Base-by-base conservation (phyloP, 768 basidiomycete genomes). In the Termitomyces bulborhizus region DNA sequence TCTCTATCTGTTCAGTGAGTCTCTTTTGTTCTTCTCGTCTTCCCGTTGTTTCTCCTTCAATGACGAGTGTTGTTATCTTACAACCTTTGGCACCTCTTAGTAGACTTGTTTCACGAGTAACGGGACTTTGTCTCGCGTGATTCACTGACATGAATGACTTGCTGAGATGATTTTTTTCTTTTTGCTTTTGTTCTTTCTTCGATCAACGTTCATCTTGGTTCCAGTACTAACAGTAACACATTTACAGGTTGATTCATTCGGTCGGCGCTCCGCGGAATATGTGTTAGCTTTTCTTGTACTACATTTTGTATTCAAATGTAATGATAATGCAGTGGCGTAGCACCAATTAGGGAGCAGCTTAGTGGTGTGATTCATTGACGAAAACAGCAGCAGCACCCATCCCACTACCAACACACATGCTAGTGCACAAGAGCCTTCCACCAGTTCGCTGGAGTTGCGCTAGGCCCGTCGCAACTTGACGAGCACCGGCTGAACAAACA, bases 1-100 rank as follows among this genome's bases (percentile, higher is more conserved):
- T 47, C 24, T 15, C 26, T 26, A 41, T 37, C 16, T 9, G n/a
- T 34, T 11, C 21, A 21, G 57, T 61, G 44, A 56, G 60, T 63
- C 50, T 52, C 18, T 18, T 13, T 37, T 26, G 13, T 39, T 39
- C 46, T 34, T 49, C 27, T 11, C 3, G 1, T 39, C 13, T 29
- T 6, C 8, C 3, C 60, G 43, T 57, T 63, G 47, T 65, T 58
- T 54, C 27, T 48, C 39, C 63, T 71, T 73, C 75, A 62, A 79
- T 82, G 89, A 91, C 80, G 89, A 91, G 89, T 80, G 88, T 90
- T 88, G 87, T 81, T 76, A 67, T 65, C 65, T 72, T 68, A 55
- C 72, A 77, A 76, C 85, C 81, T 80, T 82, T 91, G 88, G 89
- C 87, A 90, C 88, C 89, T 91, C 88, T 90, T 90, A 90, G 88